Evolutionary conservation across 2,329 filamentous ascomycete species (phyloP), one percentile per base, ranked within the genome.

Genomic region (Alternaria arborescens): DNA sequence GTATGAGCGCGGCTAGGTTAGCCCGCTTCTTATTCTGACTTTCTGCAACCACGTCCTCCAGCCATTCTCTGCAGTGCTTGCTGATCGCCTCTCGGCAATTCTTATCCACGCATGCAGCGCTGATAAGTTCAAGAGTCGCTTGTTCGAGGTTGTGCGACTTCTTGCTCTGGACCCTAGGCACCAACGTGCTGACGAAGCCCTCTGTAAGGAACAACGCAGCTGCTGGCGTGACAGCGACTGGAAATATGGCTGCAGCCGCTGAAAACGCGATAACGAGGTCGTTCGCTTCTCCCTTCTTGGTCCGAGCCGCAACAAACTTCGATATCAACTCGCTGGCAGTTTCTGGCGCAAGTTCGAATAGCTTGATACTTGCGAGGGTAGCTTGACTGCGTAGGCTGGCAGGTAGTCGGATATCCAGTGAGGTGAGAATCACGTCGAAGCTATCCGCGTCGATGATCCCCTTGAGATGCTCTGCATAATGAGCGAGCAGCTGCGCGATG

Each of bases 261-360:
- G 94, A 98, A 77, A 97, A 98, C 6, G 94, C 94, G 51, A 95
- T 85, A 55, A 97, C 92, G 67, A 96, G 88, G 78, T 97, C 92
- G 71, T 97, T 94, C 65, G 93, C 92, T 24, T 91, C 94, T 53
- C 89, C 89, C 65, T 90, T 88, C 67, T 86, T 81, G 16, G 97
- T 84, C 54, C 90, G 88, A 16, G 86, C 83, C 55, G 89, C 89
- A 75, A 97, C 91, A 76, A 95, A 94, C 5, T 86, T 85, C 5
- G 87, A 86, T 51, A 97, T 87, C 66, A 89, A 86, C 66, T 87
- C 84, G 66, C 88, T 85, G 4, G 93, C 92, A 7, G 87, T 85
- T 12, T 94, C 87, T 54, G 88, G 88, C 3, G 91, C 88, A 28
- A 89, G 88, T 76, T 94, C 91, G 62, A 97, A 86, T 72, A 95